Evolutionary conservation across 257 asterid species (phyloP).

Genomic region (Leonotis leonurus): DNA sequence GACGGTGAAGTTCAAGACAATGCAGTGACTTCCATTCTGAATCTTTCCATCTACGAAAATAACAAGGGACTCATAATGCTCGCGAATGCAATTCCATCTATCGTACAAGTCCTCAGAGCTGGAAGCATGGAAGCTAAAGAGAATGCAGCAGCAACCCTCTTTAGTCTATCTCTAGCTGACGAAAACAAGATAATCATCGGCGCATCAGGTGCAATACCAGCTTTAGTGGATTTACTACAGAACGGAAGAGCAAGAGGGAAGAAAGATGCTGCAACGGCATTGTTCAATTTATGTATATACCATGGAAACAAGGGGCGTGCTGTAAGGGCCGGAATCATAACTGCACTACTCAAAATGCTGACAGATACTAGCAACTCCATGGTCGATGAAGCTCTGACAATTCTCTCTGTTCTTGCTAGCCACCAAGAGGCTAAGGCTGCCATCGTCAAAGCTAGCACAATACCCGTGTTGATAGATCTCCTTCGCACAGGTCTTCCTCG

Average conservation of each 20-base stretch:
- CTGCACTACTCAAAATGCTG: slow-evolving; percentile 62
- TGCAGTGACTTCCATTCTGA: slow-evolving; percentile 75
- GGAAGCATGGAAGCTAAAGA: slow-evolving; percentile 92
- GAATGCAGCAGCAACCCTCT: slow-evolving; percentile 90
- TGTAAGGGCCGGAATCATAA: slow-evolving; percentile 69
- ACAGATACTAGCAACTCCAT: slow-evolving; percentile 57
- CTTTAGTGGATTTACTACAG: slow-evolving; percentile 69
- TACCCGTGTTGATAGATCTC: slow-evolving; percentile 68
- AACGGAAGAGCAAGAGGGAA: slow-evolving; percentile 74
- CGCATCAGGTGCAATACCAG: slow-evolving; percentile 88
- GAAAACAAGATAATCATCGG: slow-evolving; percentile 88
- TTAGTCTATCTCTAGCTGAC: slow-evolving; percentile 74
- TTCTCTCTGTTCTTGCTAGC: slow-evolving; percentile 77
- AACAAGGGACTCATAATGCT: slow-evolving; percentile 85
- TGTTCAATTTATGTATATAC: slow-evolving; percentile 80
- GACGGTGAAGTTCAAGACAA: slow-evolving; percentile 69
- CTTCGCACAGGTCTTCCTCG: slow-evolving; percentile 66
- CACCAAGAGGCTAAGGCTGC: slow-evolving; percentile 78
- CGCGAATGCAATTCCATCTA: slow-evolving; percentile 80
- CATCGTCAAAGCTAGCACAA: slow-evolving; percentile 63
- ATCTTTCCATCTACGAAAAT: slow-evolving; percentile 70
- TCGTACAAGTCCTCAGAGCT: slow-evolving; percentile 78
- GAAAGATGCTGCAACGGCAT: slow-evolving; percentile 90
- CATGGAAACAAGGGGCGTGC: slow-evolving; percentile 94
- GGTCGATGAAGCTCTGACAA: slow-evolving; percentile 87